Base-by-base conservation (phyloP, 73 alveolate species). In the Paramecium caudatum region DNA sequence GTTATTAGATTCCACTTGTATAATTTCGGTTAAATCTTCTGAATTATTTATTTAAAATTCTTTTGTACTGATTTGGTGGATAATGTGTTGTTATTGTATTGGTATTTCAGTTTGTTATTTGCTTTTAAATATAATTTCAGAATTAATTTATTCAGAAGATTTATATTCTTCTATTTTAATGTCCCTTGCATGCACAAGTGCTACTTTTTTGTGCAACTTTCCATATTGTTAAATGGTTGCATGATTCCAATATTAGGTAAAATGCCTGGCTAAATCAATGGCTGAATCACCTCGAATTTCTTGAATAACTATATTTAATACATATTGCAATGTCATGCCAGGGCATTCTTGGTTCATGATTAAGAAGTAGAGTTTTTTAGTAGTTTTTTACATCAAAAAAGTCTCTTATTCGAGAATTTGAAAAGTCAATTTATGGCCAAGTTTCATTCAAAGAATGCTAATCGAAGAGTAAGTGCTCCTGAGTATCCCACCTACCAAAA, bases 211-310 rank as follows among this genome's bases (percentile, higher is more conserved):
- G 6, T 7, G 49, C 6, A 4, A 47, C 23, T 62, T 36, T 0
- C 39, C 37, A 32, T 65, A 65, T 65, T 34, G 19, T 0, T 94
- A 94, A 65, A 86, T 92, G 86, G 84, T 96, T 8, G 95, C 95
- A 90, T 95, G 78, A 94, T 96, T 96, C 99, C 99, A 97, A 47
- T 95, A 94, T 82, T 97, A 95, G 5, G 95, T 94, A 81, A 97
- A 97, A 82, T 97, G 99, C 41, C 97, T 91, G 3, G 98, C 92
- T 13, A 97, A 74, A 91, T 97, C 99, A 61, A 91, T 90, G 2
- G 95, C 99, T 3, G 94, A 86, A 5, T 95, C 99, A n/a, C 99
- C 99, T 39, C 68, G 82, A 15, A 97, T 65, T 34, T 94, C 65
- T 55, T n/a, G 9, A 4, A 19, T 10, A n/a, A 49, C 23, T 27